Conservation (phyloP, 371 early-diverging fungal genomes). For the Apophysomyces sp. region DNA sequence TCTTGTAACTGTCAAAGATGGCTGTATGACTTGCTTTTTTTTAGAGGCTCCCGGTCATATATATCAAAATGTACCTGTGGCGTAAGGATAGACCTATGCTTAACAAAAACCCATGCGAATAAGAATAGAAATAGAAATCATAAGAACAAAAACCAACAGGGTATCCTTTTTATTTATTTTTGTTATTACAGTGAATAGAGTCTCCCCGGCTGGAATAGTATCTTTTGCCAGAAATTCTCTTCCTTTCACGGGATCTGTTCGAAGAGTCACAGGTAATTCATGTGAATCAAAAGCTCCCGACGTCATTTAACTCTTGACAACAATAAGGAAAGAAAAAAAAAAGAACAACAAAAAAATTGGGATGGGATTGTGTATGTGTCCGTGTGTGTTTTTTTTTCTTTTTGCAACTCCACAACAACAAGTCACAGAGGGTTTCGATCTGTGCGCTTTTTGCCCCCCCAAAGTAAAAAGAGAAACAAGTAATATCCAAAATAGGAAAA, state of each 20-base stretch:
- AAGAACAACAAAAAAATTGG: not conserved
- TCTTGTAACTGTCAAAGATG: conserved; percentile 43
- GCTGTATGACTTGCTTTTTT: conserved; percentile 21
- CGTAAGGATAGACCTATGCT: conserved; percentile 30
- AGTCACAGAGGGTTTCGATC: not conserved
- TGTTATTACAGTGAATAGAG: conserved; percentile 18
- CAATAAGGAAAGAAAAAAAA: no score
- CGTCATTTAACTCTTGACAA: not conserved
- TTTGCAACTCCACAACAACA: not conserved
- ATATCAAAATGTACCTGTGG: conserved; percentile 17
- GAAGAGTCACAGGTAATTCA: conserved; percentile 13
- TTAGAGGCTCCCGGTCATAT: conserved; percentile 5
- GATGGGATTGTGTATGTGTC: no score
- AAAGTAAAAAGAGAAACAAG: not conserved
- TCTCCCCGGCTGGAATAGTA: conserved; percentile 5
- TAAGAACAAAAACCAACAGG: not conserved
- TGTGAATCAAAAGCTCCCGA: not conserved
- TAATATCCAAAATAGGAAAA: not conserved
- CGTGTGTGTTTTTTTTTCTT: no score
- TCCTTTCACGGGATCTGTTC: conserved; percentile 15
- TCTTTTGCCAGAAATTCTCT: conserved; percentile 23
- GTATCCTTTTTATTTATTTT: not conserved
- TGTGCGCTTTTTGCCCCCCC: not conserved
- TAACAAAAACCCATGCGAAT: no score
- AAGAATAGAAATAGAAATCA: not conserved